These are phyloP conservation scores for Calonectria hongkongensis DNA, from an alignment of 2,329 filamentous ascomycete species.

Conservation along the genomic window DNA sequence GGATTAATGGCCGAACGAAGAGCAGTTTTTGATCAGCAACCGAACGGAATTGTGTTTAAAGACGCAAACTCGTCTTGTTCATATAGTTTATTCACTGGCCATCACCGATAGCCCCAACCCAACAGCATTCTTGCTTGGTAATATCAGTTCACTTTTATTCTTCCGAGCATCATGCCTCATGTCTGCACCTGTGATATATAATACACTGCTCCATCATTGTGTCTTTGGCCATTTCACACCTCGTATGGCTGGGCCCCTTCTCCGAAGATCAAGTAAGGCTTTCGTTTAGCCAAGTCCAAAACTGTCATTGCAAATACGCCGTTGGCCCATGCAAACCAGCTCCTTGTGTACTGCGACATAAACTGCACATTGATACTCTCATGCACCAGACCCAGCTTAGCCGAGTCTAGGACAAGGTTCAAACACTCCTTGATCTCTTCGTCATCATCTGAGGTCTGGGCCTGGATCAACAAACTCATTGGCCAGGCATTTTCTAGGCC, in stretches of 20 bases:
- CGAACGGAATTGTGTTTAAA: no score
- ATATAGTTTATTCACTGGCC: no score
- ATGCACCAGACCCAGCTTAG: slow-evolving; percentile 87
- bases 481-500: slow-evolving; percentile 96
- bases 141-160: not conserved
- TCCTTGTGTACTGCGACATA: slow-evolving; percentile 82
- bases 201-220: not conserved
- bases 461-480: slow-evolving; percentile 94
- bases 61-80: no score
- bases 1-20: no score
- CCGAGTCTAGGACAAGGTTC: slow-evolving; percentile 83
- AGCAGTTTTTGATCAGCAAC: no score
- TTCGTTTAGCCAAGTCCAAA: slow-evolving; percentile 89
- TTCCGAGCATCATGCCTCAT: not conserved
- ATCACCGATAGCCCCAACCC: not conserved
- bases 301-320: slow-evolving; percentile 96
- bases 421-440: slow-evolving; percentile 86
- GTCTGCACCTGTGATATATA: not conserved
- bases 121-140: not conserved
- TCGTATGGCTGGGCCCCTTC: slow-evolving; percentile 76
- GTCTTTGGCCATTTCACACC: slow-evolving; percentile 57
- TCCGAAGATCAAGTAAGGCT: slow-evolving; percentile 90
- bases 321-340: slow-evolving; percentile 99
- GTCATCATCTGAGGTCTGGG: slow-evolving; percentile 90
- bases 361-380: slow-evolving; percentile 91